Evolutionary conservation across 1,139 yeast species (phyloP).

Genomic region (Taphrina pruni): DNA sequence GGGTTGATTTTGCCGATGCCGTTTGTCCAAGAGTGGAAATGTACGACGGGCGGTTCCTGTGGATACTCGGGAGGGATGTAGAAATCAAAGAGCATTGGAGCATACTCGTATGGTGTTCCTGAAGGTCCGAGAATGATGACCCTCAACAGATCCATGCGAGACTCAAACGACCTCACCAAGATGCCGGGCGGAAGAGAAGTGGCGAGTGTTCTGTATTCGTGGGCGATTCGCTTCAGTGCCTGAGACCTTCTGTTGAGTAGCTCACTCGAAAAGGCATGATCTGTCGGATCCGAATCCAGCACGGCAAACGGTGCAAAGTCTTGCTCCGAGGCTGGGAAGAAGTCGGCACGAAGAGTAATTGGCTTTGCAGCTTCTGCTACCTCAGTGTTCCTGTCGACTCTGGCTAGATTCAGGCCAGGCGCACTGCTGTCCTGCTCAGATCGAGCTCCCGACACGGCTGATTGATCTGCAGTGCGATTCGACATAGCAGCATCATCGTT

Average conservation of each 20-base stretch:
- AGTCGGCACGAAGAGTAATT: conserved; percentile 1
- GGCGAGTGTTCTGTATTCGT: conserved; percentile 44
- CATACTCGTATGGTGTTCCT: conserved; percentile 46
- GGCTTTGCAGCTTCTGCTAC: conserved; percentile 27
- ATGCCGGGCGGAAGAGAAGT: conserved; percentile 45
- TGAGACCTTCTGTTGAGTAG: not conserved
- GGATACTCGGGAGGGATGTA: conserved; percentile 43
- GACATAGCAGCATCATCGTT: not conserved
- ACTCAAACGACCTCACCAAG: conserved; percentile 44
- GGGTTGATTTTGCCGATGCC: conserved; percentile 46
- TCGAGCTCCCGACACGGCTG: not conserved
- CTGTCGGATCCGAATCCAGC: conserved; percentile 21
- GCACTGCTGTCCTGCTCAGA: not conserved
- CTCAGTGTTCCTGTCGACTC: conserved; percentile 4
- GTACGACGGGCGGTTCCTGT: conserved; percentile 44
- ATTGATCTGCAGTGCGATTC: not conserved
- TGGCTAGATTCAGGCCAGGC: not conserved
- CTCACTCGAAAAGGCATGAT: conserved; percentile 16
- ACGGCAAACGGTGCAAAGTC: conserved; percentile 9
- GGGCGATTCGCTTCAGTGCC: conserved; percentile 11
- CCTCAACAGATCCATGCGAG: conserved; percentile 45
- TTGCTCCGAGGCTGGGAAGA: conserved; percentile 16
- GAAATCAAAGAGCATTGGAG: conserved; percentile 45
- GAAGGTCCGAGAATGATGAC: conserved; percentile 45
- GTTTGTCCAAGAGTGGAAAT: conserved; percentile 46